Conservation (phyloP, 1,284 basidiomycete species). For the Rhodofomes roseus region DNA sequence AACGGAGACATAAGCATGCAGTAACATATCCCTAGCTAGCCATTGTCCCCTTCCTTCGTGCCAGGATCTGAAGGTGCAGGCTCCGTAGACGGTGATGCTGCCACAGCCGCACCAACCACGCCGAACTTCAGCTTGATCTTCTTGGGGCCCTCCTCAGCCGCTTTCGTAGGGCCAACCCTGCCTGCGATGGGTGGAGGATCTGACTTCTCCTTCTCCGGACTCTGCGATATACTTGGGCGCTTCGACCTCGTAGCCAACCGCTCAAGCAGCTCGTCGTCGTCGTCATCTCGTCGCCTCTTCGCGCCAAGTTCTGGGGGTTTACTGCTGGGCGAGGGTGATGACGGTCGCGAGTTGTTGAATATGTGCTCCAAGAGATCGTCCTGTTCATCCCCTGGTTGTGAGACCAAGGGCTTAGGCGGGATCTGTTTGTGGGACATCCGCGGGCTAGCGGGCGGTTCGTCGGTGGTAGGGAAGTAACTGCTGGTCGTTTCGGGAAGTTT, state of each 20-base stretch:
- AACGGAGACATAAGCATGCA: conserved; percentile 11
- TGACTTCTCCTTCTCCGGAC: conserved; percentile 35
- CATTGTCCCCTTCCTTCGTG: conserved; percentile 74
- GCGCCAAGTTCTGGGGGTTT: conserved; percentile 44
- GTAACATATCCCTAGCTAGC: conserved; percentile 31
- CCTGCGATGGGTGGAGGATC: conserved; percentile 8
- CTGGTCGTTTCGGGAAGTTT: conserved; percentile 12
- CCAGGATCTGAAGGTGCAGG: conserved; percentile 53
- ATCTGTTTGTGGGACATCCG: conserved; percentile 40
- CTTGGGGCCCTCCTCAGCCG: conserved; percentile 64
- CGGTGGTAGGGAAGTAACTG: conserved; percentile 15
- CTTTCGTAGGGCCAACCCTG: conserved; percentile 33
- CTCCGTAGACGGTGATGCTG: conserved; percentile 30
- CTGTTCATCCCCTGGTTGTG: conserved; percentile 40
- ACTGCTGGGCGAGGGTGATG: conserved; percentile 41
- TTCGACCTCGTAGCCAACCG: conserved; percentile 54
- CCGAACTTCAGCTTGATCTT: conserved; percentile 77
- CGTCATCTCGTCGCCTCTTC: conserved; percentile 75
- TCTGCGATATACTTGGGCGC: conserved; percentile 41
- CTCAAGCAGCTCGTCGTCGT: conserved; percentile 66
- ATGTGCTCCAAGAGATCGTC: conserved; percentile 53
- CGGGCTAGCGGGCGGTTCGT: conserved; percentile 25
- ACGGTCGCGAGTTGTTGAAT: conserved; percentile 38
- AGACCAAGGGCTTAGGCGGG: conserved; percentile 28
- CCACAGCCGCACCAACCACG: conserved; percentile 39